Base-by-base conservation (phyloP, 1,284 basidiomycete species). In the Jaminaea rosea region DNA sequence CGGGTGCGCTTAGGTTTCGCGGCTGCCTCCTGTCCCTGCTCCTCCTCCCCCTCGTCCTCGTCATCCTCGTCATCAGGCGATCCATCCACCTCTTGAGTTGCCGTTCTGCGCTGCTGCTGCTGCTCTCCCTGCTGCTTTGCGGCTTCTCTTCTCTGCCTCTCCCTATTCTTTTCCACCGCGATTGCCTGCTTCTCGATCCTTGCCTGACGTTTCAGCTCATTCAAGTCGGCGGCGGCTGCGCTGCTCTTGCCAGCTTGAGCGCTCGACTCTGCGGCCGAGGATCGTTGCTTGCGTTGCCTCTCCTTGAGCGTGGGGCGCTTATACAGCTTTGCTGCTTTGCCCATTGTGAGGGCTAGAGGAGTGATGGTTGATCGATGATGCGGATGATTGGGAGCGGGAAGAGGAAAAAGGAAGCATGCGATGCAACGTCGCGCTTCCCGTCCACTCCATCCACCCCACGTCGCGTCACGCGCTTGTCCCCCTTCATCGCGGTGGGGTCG, bases 221-320 rank as follows among this genome's bases (percentile, higher is more conserved):
- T 58, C 23, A 55, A 44, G 19, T 52, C 28, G 3, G 56, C 46
- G 0, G 34, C 50, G 13, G 56, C 47, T 36, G 55, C 55, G 48
- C 53, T 55, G 55, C 52, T 26, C 10, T 48, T 6, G 48, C 44
- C 17, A 26, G 52, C 34, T n/a, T n/a, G n/a, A 23, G 24, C 23
- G 8, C 52, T 37, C 9, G 57, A 53, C 48, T 26, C 5, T 44
- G 51, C 8, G 3, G 26, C 11, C 3, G 13, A 11, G 24, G 27
- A 53, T 58, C 13, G 9, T 19, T n/a, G 50, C 45, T 9, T 44
- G 49, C 10, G 54, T 44, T 62, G 58, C 55, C 56, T 57, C 47
- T 62, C 55, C 34, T 59, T 62, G 41, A 62, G 58, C 31, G 60
- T 52, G 4, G 60, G 55, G 48, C 59, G 59, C 55, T 62, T 62